Conservation (phyloP, 1,284 basidiomycete genomes). For the Ceratobasidium sp. region DNA sequence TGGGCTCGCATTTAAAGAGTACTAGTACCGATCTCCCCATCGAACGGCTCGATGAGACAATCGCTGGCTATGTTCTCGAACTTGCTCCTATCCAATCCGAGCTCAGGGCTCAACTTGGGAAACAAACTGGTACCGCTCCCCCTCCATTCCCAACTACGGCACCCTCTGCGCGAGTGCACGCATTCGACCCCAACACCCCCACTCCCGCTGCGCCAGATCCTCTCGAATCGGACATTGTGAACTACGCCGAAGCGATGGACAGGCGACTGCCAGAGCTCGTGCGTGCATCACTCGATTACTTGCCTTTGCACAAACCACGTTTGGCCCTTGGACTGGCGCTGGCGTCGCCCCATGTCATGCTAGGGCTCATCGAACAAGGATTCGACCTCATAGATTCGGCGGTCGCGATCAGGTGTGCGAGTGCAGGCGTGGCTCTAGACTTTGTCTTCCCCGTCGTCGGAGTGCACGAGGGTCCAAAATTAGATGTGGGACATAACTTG, state of each 20-base stretch:
- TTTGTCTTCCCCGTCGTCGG: slow-evolving; percentile 69
- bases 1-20: background rate
- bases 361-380: slow-evolving; percentile 68
- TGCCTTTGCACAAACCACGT: slow-evolving; percentile 68
- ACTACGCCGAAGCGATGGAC: slow-evolving; percentile 29
- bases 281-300: slow-evolving; percentile 65
- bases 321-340: slow-evolving; percentile 66
- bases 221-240: slow-evolving; percentile 53
- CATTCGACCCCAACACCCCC: slow-evolving; percentile 58
- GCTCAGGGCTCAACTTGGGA: slow-evolving; percentile 47
- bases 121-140: slow-evolving; percentile 14
- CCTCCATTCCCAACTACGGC: slow-evolving; percentile 46
- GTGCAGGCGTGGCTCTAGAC: slow-evolving; percentile 76
- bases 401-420: slow-evolving; percentile 73
- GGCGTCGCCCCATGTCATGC: slow-evolving; percentile 76
- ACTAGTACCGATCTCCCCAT: background rate
- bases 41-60: slow-evolving; percentile 68
- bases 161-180: slow-evolving; percentile 45
- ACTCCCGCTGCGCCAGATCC: slow-evolving; percentile 64
- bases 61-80: slow-evolving; percentile 75
- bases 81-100: slow-evolving; percentile 65
- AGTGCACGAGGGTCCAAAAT: slow-evolving; percentile 50
- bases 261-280: slow-evolving; percentile 57
- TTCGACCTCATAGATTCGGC: slow-evolving; percentile 80
- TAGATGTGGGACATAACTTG: slow-evolving; percentile 74